A percentile compares a stretch with the other conserved stretches of the same genome.
Evolutionary conservation across 2,329 filamentous ascomycete genomes (phyloP).

Genomic region (Alternaria brassicae): DNA sequence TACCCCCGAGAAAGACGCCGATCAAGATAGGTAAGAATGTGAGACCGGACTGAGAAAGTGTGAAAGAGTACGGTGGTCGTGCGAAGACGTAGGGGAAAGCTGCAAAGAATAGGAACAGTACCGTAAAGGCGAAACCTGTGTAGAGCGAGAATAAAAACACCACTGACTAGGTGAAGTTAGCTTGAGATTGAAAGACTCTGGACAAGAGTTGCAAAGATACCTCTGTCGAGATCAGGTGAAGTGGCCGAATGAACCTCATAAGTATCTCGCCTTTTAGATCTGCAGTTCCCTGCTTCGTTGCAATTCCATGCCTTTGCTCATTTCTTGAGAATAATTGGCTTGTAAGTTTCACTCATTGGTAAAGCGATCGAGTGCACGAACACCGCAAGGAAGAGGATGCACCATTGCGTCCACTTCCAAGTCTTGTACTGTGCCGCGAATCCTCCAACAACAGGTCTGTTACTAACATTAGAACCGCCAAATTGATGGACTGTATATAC

Average conservation of each 20-base stretch:
- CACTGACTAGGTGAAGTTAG: conserved; percentile 30
- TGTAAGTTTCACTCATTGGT: conserved; percentile 64
- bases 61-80: conserved; percentile 41
- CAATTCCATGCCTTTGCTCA: conserved; percentile 35
- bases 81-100: conserved; percentile 46
- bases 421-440: conserved; percentile 56
- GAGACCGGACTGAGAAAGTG: conserved; percentile 39
- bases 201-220: conserved; percentile 17
- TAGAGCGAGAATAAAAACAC: conserved; percentile 48
- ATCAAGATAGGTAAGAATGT: conserved; percentile 45
- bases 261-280: conserved; percentile 41
- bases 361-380: conserved; percentile 49
- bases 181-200: not conserved
- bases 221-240: conserved; percentile 55
- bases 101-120: conserved; percentile 49
- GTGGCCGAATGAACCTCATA: conserved; percentile 58
- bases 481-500: not conserved
- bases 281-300: not conserved
- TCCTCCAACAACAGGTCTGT: conserved; percentile 53
- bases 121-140: conserved; percentile 45
- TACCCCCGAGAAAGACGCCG: conserved; percentile 36
- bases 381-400: conserved; percentile 52
- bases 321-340: conserved; percentile 55
- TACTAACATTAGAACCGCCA: not conserved
- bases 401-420: conserved; percentile 56